Percentiles rank a stretch among this genome's conserved stretches.
phyloP scores from a whole-genome alignment of 345 rosid genomes.

The Tarenaya hassleriana region DNA sequence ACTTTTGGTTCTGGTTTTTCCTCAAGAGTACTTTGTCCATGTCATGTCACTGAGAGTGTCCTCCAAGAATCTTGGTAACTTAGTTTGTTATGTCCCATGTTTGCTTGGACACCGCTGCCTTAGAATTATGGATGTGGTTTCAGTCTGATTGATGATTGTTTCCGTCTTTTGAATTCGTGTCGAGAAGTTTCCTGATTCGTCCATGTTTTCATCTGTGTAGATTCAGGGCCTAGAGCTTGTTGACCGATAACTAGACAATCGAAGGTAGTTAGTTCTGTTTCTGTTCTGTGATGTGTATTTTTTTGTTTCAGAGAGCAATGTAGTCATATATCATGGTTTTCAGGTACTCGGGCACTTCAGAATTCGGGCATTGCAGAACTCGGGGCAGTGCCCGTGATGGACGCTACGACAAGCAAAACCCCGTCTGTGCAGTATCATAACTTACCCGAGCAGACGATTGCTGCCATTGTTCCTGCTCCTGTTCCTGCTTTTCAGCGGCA shows the following conservation, averaged over 20 bases:
- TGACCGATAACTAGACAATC: constrained; percentile 25
- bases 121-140: constrained; percentile 17
- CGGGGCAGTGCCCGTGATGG: constrained; percentile 76
- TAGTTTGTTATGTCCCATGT: too few relatives aligned
- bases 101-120: too few relatives aligned
- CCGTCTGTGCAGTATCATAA: constrained; percentile 56
- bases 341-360: too few relatives aligned
- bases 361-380: too few relatives aligned
- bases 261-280: constrained; percentile 29
- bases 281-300: too few relatives aligned
- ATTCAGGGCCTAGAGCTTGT: constrained; percentile 44
- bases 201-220: constrained; percentile 30
- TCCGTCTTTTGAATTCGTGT: too few relatives aligned
- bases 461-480: constrained; percentile 40
- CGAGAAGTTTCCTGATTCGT: constrained; percentile 8
- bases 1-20: too few relatives aligned
- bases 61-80: too few relatives aligned
- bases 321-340: too few relatives aligned
- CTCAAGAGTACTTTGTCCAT: too few relatives aligned
- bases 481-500: constrained; percentile 50
- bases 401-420: constrained; percentile 73
- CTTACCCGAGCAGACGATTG: constrained; percentile 64
- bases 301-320: constrained; percentile 23
- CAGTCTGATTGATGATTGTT: constrained; percentile 10
- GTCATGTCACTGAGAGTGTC: too few relatives aligned